Evolutionary conservation across 1,284 basidiomycete species (phyloP), one percentile per base, ranked within the genome.

Genomic region (Marasmius fiardii): DNA sequence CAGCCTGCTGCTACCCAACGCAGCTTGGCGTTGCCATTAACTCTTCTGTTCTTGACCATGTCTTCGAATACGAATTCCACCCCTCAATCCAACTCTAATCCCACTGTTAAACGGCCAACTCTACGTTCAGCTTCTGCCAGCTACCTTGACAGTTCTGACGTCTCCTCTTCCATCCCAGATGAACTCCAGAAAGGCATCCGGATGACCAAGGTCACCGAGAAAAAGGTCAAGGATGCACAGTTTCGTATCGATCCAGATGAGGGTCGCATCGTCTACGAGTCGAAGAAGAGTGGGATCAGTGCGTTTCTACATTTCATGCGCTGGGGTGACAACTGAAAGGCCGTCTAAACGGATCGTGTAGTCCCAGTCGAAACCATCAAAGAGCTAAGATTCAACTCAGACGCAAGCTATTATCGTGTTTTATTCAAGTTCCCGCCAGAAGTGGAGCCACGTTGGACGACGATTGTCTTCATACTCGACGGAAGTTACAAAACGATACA

Each of bases 341-440:
- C n/a, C 35, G 23, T 57, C 50, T 28, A 37, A 20, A 28, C 8
- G 47, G 41, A 28, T 47, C 33, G 4, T 10, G 10, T 58, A 92
- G 94, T 97, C 54, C 88, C 91, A 3, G 89, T 98, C 62, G 92
- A 93, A 68, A 85, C 85, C 61, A 94, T 99, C 68, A 90, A 94
- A 60, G 95, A 98, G 67, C 83, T 99, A 8, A 89, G 96, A 12
- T 83, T 89, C 6, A 92, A 88, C 45, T 66, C 83, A 10, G 82
- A 92, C 59, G 85, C 92, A 26, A 76, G 88, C 34, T 89, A 90
- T 63, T 91, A 93, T 65, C 86, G 91, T 58, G 80, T 87, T 48
- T 87, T 90, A 60, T 88, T 92, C 65, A 85, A 88, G 63, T 76
- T 88, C 44, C 73, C 85, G 0, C 69, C 73, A 53, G 76, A 83